Evolutionary conservation across 2,329 filamentous ascomycete species (phyloP).

Genomic region (Beauveria sp.): DNA sequence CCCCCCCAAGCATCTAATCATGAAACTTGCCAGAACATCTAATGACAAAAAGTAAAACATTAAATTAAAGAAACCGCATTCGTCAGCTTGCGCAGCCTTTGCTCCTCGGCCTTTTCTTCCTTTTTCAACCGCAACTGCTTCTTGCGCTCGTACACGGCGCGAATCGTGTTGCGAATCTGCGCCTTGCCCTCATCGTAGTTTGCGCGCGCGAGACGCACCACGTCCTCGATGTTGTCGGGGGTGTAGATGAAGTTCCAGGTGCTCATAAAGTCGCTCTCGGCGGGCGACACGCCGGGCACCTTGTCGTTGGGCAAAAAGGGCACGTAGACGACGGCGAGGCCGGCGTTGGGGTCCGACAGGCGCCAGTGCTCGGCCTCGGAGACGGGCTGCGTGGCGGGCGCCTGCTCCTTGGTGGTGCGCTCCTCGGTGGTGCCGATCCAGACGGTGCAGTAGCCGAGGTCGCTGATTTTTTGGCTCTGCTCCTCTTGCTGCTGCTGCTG

Average conservation of each 20-base stretch:
- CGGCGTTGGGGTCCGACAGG: constrained; percentile 65
- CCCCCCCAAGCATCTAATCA: neutral
- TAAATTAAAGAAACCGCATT: neutral
- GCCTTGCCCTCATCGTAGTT: constrained; percentile 82
- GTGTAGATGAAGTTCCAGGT: constrained; percentile 99
- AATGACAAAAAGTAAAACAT: neutral
- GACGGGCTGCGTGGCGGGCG: constrained; percentile 43
- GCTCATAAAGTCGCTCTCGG: constrained; percentile 74
- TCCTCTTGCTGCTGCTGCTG: constrained; percentile 8
- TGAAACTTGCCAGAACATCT: neutral
- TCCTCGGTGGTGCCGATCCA: constrained; percentile 88
- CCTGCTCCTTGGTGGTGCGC: constrained; percentile 47
- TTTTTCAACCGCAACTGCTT: constrained; percentile 56
- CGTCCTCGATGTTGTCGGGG: constrained; percentile 78
- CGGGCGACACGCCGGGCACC: constrained; percentile 75
- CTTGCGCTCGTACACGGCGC: constrained; percentile 90
- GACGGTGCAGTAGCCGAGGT: constrained; percentile 84
- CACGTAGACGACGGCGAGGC: constrained; percentile 84
- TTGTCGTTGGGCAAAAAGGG: constrained; percentile 79
- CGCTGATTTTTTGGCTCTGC: constrained; percentile 36
- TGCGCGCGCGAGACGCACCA: constrained; percentile 71
- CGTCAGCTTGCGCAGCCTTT: neutral
- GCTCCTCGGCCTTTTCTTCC: constrained; percentile 26
- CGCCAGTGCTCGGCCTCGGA: constrained; percentile 60
- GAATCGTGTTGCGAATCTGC: constrained; percentile 68